Percentiles rank a stretch among this genome's conserved stretches.
Evolutionary conservation across 139 green algal genomes (phyloP).

Genomic region (Chlamydomonas sp.): DNA sequence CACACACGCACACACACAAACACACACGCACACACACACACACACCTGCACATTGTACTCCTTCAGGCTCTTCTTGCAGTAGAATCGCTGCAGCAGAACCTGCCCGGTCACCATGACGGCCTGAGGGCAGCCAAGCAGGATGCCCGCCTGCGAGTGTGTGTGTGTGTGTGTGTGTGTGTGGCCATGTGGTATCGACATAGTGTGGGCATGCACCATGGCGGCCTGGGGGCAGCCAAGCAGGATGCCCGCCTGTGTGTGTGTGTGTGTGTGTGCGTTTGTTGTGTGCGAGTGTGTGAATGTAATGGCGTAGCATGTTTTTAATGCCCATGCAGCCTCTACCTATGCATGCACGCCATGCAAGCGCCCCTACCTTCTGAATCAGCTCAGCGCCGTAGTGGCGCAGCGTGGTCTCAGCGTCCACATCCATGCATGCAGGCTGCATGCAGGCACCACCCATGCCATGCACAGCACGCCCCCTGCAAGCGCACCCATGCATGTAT

Average conservation of each 20-base stretch:
- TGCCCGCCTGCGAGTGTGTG: constrained; percentile 30
- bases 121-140: constrained; percentile 70
- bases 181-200: too few species aligned
- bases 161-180: too few species aligned
- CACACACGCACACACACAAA: background rate
- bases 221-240: constrained; percentile 68
- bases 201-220: constrained; percentile 56
- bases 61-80: constrained; percentile 80
- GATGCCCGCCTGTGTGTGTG: constrained; percentile 31
- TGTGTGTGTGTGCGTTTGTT: too few species aligned
- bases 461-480: background rate
- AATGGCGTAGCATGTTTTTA: too few species aligned
- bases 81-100: constrained; percentile 90
- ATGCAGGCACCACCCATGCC: background rate
- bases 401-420: constrained; percentile 57
- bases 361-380: too few species aligned
- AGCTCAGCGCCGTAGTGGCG: constrained; percentile 72
- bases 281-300: too few species aligned
- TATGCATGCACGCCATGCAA: too few species aligned
- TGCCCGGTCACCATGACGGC: constrained; percentile 81
- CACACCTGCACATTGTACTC: constrained; percentile 75
- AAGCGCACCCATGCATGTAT: constrained; percentile 55
- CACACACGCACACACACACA: background rate
- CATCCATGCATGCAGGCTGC: constrained; percentile 59
- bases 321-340: too few species aligned